Conservation (phyloP, 2,329 filamentous ascomycete species). For the Furcasterigmium furcatum region DNA sequence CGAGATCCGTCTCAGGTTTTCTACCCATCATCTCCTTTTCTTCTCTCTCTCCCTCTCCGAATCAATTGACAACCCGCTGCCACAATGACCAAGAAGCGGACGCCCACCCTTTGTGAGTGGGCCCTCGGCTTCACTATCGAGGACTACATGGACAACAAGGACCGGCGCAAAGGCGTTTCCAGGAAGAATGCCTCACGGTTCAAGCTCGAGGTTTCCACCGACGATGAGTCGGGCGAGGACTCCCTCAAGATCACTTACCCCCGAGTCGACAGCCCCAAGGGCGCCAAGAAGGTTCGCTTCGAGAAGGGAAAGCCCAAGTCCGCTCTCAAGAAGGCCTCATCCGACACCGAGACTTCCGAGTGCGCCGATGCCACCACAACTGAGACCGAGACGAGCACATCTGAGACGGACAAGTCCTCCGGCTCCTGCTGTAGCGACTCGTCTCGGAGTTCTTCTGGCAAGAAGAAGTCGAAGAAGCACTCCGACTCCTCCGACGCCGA, state of each 20-base stretch:
- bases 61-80: too few relatives aligned
- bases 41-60: too few relatives aligned
- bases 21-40: too few relatives aligned
- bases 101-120: slow-evolving; percentile 33
- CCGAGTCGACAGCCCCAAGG: slow-evolving; percentile 22
- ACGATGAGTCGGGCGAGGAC: slow-evolving; percentile 49
- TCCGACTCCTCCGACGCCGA: slow-evolving; percentile 1
- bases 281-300: slow-evolving; percentile 42
- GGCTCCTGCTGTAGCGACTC: background rate
- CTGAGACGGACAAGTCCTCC: slow-evolving; percentile 3
- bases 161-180: slow-evolving; percentile 6
- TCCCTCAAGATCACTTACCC: slow-evolving; percentile 46
- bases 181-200: slow-evolving; percentile 23
- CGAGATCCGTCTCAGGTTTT: too few relatives aligned
- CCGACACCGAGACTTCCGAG: slow-evolving; percentile 16
- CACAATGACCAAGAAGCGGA: slow-evolving; percentile 5
- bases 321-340: slow-evolving; percentile 27
- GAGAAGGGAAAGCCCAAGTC: slow-evolving; percentile 28
- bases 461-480: slow-evolving; percentile 19
- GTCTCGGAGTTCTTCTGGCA: slow-evolving; percentile 10
- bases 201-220: slow-evolving; percentile 41
- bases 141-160: slow-evolving; percentile 14
- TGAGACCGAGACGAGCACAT: slow-evolving; percentile 13
- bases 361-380: background rate
- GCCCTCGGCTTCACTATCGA: slow-evolving; percentile 32